Conservation (phyloP, 345 rosid species). For the Gossypium ekmanianum region DNA sequence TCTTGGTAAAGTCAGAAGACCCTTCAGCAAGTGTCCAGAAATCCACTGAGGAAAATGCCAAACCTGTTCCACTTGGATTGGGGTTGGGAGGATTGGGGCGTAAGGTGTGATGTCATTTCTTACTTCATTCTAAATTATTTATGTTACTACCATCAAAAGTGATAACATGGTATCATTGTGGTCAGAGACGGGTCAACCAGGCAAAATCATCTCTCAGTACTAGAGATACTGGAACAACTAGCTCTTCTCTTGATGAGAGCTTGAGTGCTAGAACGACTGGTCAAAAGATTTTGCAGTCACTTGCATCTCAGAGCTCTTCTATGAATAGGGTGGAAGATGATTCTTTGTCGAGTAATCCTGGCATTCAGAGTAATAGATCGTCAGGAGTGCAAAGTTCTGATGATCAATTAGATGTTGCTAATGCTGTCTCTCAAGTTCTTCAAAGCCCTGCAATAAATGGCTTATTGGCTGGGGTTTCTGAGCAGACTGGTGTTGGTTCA, state of each 20-base stretch:
- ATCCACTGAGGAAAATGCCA: conserved; percentile 37
- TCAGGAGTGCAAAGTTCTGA: conserved; percentile 36
- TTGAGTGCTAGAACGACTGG: conserved; percentile 33
- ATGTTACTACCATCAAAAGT: background rate
- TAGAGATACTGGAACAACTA: conserved; percentile 36
- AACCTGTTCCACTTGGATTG: conserved; percentile 72
- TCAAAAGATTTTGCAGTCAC: conserved; percentile 61
- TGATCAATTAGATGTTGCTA: conserved; percentile 45
- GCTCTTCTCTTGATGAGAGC: conserved; percentile 36
- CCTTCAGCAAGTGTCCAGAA: conserved; percentile 30
- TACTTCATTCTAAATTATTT: background rate
- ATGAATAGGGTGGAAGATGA: conserved; percentile 22
- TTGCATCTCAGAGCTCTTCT: conserved; percentile 46
- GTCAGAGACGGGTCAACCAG: conserved; percentile 51
- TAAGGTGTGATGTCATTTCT: conserved; percentile 47
- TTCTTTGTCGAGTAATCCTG: conserved; percentile 22
- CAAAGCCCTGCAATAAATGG: conserved; percentile 65
- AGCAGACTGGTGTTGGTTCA: conserved; percentile 74
- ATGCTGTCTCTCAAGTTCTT: conserved; percentile 64
- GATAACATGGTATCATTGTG: conserved; percentile 6
- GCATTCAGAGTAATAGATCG: conserved; percentile 21
- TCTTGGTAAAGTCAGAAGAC: conserved; percentile 35
- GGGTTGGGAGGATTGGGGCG: conserved; percentile 77
- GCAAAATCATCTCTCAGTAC: conserved; percentile 30
- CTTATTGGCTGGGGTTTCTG: conserved; percentile 63